Evolutionary conservation across 2,329 filamentous ascomycete genomes (phyloP).

Genomic region (Seiridium cupressi): DNA sequence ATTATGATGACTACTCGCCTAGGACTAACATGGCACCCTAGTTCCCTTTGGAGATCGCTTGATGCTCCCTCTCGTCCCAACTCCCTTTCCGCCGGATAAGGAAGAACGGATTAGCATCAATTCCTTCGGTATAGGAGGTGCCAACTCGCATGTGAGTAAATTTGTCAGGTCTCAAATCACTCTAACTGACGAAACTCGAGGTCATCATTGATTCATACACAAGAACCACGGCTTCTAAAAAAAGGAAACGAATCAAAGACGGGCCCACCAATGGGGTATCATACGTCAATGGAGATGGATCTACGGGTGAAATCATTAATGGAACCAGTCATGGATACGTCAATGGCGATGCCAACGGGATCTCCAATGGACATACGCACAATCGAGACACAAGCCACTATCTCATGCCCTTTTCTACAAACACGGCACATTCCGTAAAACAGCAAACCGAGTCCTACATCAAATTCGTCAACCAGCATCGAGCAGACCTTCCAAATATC

Average conservation of each 20-base stretch:
- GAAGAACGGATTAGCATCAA: conserved; percentile 22
- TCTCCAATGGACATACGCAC: no score
- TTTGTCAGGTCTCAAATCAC: no score
- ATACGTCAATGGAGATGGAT: no score
- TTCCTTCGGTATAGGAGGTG: conserved; percentile 25
- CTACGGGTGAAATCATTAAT: background rate
- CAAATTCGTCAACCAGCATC: no score
- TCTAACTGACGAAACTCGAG: background rate
- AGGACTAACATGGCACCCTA: no score
- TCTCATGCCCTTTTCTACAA: background rate
- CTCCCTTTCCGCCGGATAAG: background rate
- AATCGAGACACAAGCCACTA: background rate
- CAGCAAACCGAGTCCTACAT: no score
- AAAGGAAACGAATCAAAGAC: no score
- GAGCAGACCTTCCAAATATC: no score
- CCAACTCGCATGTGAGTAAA: conserved; percentile 20
- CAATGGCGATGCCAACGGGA: background rate
- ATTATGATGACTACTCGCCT: background rate
- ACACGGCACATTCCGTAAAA: no score
- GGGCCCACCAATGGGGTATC: no score
- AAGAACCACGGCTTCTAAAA: no score
- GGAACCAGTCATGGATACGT: background rate
- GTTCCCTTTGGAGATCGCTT: background rate
- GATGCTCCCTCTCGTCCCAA: background rate
- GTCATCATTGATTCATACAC: background rate